Conservation (phyloP, 805 yeast genomes). For the Wickerhamia fluorescens region DNA sequence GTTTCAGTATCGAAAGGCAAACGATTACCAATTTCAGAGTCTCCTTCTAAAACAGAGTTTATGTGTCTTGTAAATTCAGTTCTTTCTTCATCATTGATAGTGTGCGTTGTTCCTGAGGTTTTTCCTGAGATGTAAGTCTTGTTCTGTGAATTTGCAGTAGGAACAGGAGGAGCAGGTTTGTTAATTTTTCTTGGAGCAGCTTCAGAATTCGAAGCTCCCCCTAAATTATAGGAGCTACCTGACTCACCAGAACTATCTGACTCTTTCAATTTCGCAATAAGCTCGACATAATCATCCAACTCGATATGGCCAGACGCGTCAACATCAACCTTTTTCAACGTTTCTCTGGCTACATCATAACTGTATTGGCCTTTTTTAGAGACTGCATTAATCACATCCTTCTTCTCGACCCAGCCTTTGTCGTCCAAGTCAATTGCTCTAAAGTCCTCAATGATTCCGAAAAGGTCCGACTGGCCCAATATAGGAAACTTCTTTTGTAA, state of each 20-base stretch:
- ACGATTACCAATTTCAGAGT: slow-evolving; percentile 72
- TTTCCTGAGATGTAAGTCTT: slow-evolving; percentile 79
- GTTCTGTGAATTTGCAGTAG: slow-evolving; percentile 43
- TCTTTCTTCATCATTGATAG: slow-evolving; percentile 95
- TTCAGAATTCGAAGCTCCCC: slow-evolving; percentile 2
- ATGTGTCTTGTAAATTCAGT: slow-evolving; percentile 94
- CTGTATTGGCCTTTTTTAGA: slow-evolving; percentile 72
- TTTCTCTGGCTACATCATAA: slow-evolving; percentile 91
- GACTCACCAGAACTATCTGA: slow-evolving; percentile 11
- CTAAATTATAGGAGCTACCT: slow-evolving; percentile 18
- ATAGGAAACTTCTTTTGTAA: slow-evolving; percentile 75
- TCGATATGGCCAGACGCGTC: slow-evolving; percentile 98
- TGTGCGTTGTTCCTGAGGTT: slow-evolving; percentile 89
- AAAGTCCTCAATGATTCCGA: slow-evolving; percentile 79
- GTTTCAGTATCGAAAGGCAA: slow-evolving; percentile 90
- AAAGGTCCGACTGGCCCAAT: slow-evolving; percentile 79
- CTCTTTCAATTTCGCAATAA: slow-evolving; percentile 75
- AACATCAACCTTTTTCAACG: slow-evolving; percentile 82
- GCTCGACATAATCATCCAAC: slow-evolving; percentile 84
- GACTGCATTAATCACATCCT: slow-evolving; percentile 77
- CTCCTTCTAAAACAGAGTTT: slow-evolving; percentile 86
- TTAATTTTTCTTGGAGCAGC: slow-evolving; percentile 17
- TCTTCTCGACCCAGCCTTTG: slow-evolving; percentile 91
- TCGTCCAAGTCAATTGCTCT: slow-evolving; percentile 81
- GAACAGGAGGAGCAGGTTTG: slow-evolving; percentile 28